Evolutionary conservation across 2,329 filamentous ascomycete genomes (phyloP).

Genomic region (Diaporthe caulivora): DNA sequence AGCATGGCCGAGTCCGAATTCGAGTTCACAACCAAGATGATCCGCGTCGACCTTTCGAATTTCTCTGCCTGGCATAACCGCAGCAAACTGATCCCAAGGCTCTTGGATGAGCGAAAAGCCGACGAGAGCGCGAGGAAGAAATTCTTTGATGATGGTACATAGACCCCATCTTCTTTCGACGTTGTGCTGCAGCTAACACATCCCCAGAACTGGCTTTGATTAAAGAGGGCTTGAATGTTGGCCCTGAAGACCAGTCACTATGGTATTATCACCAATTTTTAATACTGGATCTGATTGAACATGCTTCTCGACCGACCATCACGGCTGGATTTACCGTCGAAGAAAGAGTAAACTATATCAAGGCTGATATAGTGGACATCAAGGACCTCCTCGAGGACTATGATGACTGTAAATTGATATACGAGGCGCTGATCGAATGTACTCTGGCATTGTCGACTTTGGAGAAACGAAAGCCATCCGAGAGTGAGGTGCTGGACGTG

Average conservation of each 20-base stretch:
- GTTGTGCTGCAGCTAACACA: slow-evolving; percentile 17
- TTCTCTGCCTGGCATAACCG: slow-evolving; percentile 98
- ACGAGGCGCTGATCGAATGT: slow-evolving; percentile 86
- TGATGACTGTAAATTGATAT: slow-evolving; percentile 80
- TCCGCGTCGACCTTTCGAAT: slow-evolving; percentile 86
- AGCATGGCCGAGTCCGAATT: slow-evolving; percentile 86
- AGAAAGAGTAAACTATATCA: slow-evolving; percentile 75
- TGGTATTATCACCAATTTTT: slow-evolving; percentile 98
- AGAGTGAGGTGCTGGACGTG: slow-evolving; percentile 60
- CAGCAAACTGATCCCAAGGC: slow-evolving; percentile 82
- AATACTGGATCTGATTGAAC: slow-evolving; percentile 74
- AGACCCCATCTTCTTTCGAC: neutral
- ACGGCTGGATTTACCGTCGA: slow-evolving; percentile 70
- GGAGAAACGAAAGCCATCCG: slow-evolving; percentile 56
- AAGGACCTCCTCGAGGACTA: slow-evolving; percentile 74
- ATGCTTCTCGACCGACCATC: slow-evolving; percentile 67
- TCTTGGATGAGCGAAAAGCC: slow-evolving; percentile 79
- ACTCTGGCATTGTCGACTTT: slow-evolving; percentile 70
- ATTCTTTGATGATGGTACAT: slow-evolving; percentile 78
- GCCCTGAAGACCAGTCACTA: slow-evolving; percentile 93
- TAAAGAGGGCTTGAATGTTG: slow-evolving; percentile 83
- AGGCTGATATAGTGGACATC: slow-evolving; percentile 79
- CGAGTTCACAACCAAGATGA: slow-evolving; percentile 91
- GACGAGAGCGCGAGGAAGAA: slow-evolving; percentile 71
- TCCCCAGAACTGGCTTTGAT: slow-evolving; percentile 78